These are phyloP conservation scores for Spergularia marina DNA, from an alignment of 148 eudicot genomes.

Conservation along the genomic window DNA sequence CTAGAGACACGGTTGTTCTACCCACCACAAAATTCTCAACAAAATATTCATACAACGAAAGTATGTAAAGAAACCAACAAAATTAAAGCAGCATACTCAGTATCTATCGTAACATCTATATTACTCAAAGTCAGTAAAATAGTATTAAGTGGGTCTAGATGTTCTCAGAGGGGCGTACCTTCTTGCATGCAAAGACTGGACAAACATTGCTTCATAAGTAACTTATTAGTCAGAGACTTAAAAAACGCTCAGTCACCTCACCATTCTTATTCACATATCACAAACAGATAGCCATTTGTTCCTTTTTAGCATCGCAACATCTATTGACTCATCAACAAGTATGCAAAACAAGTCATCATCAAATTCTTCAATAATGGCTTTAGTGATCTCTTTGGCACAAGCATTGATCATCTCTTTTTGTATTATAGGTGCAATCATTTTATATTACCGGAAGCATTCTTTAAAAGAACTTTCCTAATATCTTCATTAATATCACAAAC, in stretches of 20 bases:
- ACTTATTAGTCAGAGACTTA: too few species aligned
- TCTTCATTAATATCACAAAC: slow-evolving; percentile 9
- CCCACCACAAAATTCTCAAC: too few species aligned
- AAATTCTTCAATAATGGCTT: background rate
- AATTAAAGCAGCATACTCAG: too few species aligned
- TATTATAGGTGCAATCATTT: background rate
- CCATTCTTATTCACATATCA: background rate
- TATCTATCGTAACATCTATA: too few species aligned
- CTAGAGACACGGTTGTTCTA: too few species aligned
- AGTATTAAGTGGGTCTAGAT: too few species aligned
- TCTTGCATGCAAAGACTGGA: too few species aligned
- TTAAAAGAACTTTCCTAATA: slow-evolving; percentile 1
- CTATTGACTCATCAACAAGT: background rate
- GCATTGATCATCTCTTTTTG: slow-evolving; percentile 7
- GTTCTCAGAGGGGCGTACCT: too few species aligned
- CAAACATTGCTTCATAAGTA: too few species aligned
- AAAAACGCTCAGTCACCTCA: background rate
- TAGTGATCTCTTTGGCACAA: background rate
- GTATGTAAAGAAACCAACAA: too few species aligned
- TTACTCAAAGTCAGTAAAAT: too few species aligned
- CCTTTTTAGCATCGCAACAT: background rate
- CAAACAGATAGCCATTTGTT: slow-evolving; percentile 8
- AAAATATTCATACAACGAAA: too few species aligned
- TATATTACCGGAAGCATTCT: slow-evolving; percentile 1
- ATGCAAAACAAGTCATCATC: background rate